These are phyloP conservation scores for Leishmania major DNA, from an alignment of 208 protist species.

Conservation along the genomic window DNA sequence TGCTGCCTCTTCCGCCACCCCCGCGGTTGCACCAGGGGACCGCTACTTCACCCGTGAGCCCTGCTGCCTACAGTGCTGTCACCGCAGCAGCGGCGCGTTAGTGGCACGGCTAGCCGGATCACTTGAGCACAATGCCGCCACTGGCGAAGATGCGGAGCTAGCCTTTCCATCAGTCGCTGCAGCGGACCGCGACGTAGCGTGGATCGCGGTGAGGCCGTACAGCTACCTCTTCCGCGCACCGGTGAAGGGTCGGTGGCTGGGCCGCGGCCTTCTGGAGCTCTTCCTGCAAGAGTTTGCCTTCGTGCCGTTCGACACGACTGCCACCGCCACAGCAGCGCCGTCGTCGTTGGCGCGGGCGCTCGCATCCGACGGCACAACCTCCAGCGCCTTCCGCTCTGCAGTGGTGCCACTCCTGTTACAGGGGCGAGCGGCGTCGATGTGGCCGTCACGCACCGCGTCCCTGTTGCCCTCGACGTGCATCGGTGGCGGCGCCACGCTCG, in stretches of 20 bases:
- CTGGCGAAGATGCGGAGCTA: not conserved
- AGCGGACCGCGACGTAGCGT: not conserved
- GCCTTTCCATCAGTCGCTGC: not conserved
- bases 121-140: not conserved
- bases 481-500: constrained; percentile 27
- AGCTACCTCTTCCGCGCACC: constrained; percentile 74
- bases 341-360: not conserved
- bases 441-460: not conserved
- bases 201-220: constrained; percentile 87
- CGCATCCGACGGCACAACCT: not conserved
- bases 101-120: not conserved
- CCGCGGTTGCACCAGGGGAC: constrained; percentile 27
- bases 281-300: constrained; percentile 91
- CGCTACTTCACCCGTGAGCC: constrained; percentile 37
- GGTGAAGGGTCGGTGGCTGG: constrained; percentile 94
- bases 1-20: not conserved
- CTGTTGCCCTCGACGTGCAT: not conserved
- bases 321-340: not conserved
- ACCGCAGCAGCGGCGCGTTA: not conserved
- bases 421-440: not conserved
- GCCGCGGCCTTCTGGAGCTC: constrained; percentile 72
- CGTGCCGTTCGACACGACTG: constrained; percentile 24
- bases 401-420: constrained; percentile 12
- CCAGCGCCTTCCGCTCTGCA: constrained; percentile 4
- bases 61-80: constrained; percentile 31